phyloP scores from a whole-genome alignment of 306 rosid species.

The Pueraria montana region DNA sequence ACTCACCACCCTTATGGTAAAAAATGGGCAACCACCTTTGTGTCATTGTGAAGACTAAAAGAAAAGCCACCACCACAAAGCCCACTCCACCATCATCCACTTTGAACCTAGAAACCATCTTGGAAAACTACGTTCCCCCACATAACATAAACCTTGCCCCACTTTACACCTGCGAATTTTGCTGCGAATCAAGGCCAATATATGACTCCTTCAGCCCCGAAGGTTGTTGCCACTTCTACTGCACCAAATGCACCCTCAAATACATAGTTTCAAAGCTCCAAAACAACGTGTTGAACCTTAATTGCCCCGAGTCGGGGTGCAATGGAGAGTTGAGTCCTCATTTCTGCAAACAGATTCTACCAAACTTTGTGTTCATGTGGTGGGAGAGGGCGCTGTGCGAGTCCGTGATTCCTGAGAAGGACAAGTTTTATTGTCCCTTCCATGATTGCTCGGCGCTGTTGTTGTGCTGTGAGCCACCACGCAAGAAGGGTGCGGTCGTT shows the following conservation, averaged over 20 bases:
- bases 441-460: conserved; percentile 20
- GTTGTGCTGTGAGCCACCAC: background rate
- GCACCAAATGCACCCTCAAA: conserved; percentile 32
- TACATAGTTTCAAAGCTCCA: conserved; percentile 42
- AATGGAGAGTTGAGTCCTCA: background rate
- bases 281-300: background rate
- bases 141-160: background rate
- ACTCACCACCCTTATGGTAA: no score
- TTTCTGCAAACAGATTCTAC: conserved; percentile 6
- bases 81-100: no score
- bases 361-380: background rate
- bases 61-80: no score
- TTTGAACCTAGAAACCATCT: background rate
- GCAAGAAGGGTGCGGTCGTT: no score
- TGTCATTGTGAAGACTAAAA: no score
- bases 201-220: conserved; percentile 39
- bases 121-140: background rate
- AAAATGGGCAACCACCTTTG: no score
- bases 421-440: conserved; percentile 41
- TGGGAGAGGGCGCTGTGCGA: conserved; percentile 42
- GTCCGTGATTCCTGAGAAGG: conserved; percentile 24
- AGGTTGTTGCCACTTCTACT: conserved; percentile 44
- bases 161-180: conserved; percentile 50
- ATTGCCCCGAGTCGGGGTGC: conserved; percentile 38
- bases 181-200: conserved; percentile 47